A percentile compares a stretch with the other conserved stretches of the same genome.
Conservation (phyloP, 306 rosid genomes). For the Carpinus fangiana region DNA sequence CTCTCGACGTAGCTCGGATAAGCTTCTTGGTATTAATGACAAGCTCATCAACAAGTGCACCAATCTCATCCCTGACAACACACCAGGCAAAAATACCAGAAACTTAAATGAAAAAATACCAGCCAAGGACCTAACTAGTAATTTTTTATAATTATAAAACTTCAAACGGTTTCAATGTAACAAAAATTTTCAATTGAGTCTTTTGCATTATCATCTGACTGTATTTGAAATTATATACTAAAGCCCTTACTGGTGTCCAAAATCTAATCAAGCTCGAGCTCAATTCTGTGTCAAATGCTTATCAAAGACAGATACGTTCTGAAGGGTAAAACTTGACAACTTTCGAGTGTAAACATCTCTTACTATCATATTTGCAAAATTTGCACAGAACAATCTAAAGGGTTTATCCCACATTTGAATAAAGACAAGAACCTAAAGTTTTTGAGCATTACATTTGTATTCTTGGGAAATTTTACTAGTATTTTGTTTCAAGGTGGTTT, state of each 20-base stretch:
- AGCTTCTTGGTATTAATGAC: slow-evolving; percentile 67
- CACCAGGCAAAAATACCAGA: slow-evolving; percentile 3
- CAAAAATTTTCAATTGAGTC: background rate
- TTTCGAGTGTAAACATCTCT: slow-evolving; percentile 5
- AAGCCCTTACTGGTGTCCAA: background rate
- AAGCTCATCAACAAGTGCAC: slow-evolving; percentile 70
- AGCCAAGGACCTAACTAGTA: background rate
- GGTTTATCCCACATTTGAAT: background rate
- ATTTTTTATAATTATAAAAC: background rate
- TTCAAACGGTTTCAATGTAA: background rate
- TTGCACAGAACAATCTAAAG: background rate
- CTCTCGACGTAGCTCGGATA: slow-evolving; percentile 62
- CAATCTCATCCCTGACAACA: slow-evolving; percentile 61
- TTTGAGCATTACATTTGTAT: background rate
- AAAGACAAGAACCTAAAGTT: background rate
- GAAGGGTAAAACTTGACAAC: background rate
- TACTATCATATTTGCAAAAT: background rate
- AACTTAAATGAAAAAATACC: slow-evolving; percentile 4
- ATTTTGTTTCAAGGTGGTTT: background rate
- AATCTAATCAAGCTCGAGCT: background rate
- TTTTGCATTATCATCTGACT: background rate
- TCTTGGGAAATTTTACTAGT: background rate
- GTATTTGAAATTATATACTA: too few species aligned
- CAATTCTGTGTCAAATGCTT: background rate
- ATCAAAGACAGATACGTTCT: background rate